Base-by-base conservation (phyloP, 176 grass and related monocot species). In the Triticum turgidum region DNA sequence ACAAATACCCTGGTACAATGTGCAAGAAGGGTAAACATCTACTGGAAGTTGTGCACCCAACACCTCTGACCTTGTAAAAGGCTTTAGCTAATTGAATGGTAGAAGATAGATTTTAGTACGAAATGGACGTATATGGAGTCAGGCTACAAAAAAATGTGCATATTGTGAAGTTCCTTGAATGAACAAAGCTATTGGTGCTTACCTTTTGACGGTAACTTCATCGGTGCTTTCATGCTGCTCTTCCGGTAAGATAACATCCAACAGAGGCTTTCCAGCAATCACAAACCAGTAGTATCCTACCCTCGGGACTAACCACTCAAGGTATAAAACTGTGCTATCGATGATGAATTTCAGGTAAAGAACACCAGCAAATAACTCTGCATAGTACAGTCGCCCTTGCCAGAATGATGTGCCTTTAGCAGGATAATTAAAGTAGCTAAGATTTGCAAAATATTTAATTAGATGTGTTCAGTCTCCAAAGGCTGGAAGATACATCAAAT, bases 131-230 rank as follows among this genome's bases (percentile, higher is more conserved):
- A 64, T 5, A 65, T 11, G 21, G 33, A 47, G 62, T 66, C 38
- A 65, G 24, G 78, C 38, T 66, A 54, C 51, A 49, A 49, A 80
- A 45, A 10, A 21, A 42, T 42, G 37, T 42, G 4, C 69, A 42
- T 37, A 42, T 72, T 42, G 61, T 6, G 9, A 35, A 66, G 17
- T 32, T 81, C 42, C 79, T 15, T 47, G 9, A 21, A 47, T 7
- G 39, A 66, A 30, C 9, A 45, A 42, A 45, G 25, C 32, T 58
- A 59, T 61, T 11, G 32, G 15, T 21, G 49, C 33, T 13, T 77
- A 88, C 87, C 80, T 88, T 70, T 83, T 78, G 6, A 62, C 9
- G 38, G 83, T 67, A 71, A 39, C 63, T 68, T 83, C 86, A 63
- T 37, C 21, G 61, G 18, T 17, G 49, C 35, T 78, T 63, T 51